These are phyloP conservation scores for Pestalotiopsis sp. DNA, from an alignment of 2,329 filamentous ascomycete genomes.

Conservation along the genomic window DNA sequence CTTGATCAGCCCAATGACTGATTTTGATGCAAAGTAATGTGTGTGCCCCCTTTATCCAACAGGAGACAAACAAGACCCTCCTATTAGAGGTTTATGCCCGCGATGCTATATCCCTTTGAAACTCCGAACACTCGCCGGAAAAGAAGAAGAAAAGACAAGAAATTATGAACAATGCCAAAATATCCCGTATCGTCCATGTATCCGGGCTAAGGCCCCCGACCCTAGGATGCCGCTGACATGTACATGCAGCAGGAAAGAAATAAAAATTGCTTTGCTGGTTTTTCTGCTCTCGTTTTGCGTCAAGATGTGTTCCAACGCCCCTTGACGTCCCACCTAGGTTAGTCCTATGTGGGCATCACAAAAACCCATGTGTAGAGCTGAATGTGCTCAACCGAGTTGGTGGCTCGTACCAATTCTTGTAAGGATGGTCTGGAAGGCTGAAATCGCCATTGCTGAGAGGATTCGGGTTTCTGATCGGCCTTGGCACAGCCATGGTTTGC, in stretches of 20 bases:
- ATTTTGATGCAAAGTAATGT: too few relatives aligned
- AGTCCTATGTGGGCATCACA: background rate
- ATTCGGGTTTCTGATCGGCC: conserved; percentile 54
- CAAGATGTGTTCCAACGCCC: background rate
- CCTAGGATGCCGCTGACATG: background rate
- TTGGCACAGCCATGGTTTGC: conserved; percentile 32
- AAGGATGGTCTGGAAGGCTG: conserved; percentile 76
- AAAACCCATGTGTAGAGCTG: conserved; percentile 26
- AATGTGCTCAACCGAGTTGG: conserved; percentile 53
- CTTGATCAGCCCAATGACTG: too few relatives aligned
- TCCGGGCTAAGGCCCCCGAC: background rate
- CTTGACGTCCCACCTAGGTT: background rate
- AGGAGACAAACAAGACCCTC: background rate
- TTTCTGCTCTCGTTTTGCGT: background rate
- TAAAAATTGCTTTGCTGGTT: background rate
- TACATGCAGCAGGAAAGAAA: background rate
- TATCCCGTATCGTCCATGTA: background rate
- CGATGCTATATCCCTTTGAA: background rate
- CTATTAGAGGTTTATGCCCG: background rate
- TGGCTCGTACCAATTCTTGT: conserved; percentile 79
- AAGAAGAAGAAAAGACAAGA: background rate
- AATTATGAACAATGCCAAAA: background rate
- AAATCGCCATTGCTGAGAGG: conserved; percentile 79
- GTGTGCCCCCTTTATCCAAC: too few relatives aligned
- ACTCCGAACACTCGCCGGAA: background rate